A percentile compares a stretch with the other conserved stretches of the same genome.
Evolutionary conservation across 345 rosid genomes (phyloP).

Genomic region (Linum lewisii): DNA sequence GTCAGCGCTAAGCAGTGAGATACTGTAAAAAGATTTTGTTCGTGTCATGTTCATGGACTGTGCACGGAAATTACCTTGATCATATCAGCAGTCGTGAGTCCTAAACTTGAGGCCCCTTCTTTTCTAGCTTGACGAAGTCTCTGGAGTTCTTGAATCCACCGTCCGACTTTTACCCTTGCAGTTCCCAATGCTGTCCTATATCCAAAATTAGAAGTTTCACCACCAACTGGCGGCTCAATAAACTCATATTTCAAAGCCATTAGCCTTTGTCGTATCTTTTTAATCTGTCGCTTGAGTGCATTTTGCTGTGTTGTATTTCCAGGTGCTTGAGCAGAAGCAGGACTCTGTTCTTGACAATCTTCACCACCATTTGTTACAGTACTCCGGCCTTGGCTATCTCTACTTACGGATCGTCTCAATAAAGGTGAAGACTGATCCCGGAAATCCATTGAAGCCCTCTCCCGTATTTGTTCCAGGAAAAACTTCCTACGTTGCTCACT

Average conservation of each 20-base stretch:
- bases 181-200: constrained; percentile 57
- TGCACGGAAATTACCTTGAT: constrained; percentile 39
- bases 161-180: constrained; percentile 62
- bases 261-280: constrained; percentile 61
- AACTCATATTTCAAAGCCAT: constrained; percentile 68
- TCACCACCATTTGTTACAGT: constrained; percentile 35
- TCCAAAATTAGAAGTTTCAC: constrained; percentile 49
- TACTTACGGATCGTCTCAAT: constrained; percentile 38
- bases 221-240: constrained; percentile 35
- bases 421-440: constrained; percentile 75
- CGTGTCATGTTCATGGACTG: not conserved
- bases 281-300: constrained; percentile 50
- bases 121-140: constrained; percentile 73
- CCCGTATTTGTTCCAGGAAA: constrained; percentile 69
- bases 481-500: constrained; percentile 71
- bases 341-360: constrained; percentile 38
- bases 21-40: no score
- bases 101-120: constrained; percentile 65
- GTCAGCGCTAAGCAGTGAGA: no score
- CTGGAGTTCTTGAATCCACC: constrained; percentile 84
- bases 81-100: constrained; percentile 56
- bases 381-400: constrained; percentile 50
- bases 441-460: constrained; percentile 76
- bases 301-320: constrained; percentile 41
- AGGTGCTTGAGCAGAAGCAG: constrained; percentile 24